Evolutionary conservation across 768 basidiomycete genomes (phyloP), one percentile per base, ranked within the genome.

Genomic region (Tylopilus plumbeoviolaceoides): DNA sequence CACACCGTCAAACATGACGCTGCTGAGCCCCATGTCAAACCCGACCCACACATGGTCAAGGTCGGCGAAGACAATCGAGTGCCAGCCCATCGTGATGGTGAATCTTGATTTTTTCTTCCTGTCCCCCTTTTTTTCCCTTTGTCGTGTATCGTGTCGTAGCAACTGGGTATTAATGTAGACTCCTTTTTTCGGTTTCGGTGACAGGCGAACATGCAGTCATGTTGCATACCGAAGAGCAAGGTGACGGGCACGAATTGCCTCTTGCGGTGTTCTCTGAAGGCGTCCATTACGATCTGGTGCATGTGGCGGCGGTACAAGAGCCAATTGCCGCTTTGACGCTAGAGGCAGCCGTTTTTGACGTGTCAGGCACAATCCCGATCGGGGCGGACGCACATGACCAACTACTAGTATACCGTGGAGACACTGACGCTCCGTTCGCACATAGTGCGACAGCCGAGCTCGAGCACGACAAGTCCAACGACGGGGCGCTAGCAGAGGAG

Each of bases 21-120:
- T 47, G 40, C 57, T 47, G 58, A 50, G 42, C 49, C 51, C n/a
- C 60, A 59, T 39, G 43, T 51, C 39, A 61, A 48, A 30, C 39
- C 46, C 12, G 43, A 51, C 56, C 52, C 59, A 60, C 30, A 30
- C 33, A 33, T 30, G 63, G 17, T 30, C 56, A 55, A 56, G 43
- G 46, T 59, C 41, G 55, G 53, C 47, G 35, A 53, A 52, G 54
- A 51, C 36, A 49, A 45, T 44, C 56, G 61, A 60, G 31, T 51
- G 48, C 56, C 52, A 56, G 54, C 48, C 38, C 45, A 63, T 56
- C 61, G 59, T 53, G 59, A 75, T 71, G 77, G 75, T 77, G 72
- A 78, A 71, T 76, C 54, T 67, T 76, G 59, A 75, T 63, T 63
- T 61, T 49, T 63, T 57, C 15, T 12, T 47, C 41, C 43, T 21